Evolutionary conservation across 345 rosid genomes (phyloP), one percentile per base, ranked within the genome.

Genomic region (Ceriops decandra): DNA sequence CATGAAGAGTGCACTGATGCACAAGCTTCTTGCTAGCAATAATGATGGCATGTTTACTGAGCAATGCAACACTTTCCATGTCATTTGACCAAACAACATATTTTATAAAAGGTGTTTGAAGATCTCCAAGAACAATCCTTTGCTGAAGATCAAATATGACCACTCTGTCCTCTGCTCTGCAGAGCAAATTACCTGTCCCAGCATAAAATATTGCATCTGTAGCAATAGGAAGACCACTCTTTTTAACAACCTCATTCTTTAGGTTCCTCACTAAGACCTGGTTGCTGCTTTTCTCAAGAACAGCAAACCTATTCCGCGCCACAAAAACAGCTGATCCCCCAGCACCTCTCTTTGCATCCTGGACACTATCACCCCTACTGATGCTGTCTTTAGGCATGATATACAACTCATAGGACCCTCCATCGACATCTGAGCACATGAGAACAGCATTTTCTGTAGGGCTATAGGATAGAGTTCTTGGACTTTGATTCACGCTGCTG

Each of bases 61-160:
- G 97, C 79, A 93, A 79, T 52, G 98, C 98, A 79, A 89, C 88
- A 78, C 70, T 88, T 79, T 88, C 97, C 98, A 86, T 89, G 80
- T 89, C 98, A 70, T 76, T 87, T 27, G 98, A 93, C 98, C 98
- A 93, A 52, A 89, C 87, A 68, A 91, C 87, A 30, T 86, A 93
- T 74, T 85, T 88, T 64, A 89, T 83, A 77, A 81, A 85, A 56
- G 97, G 95, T 2, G 95, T 87, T 67, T 84, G 96, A 35, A 91
- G 84, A 42, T 89, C 97, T 64, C 95, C 97, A 58, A 93, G 82
- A 76, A 91, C 89, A 72, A 91, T 77, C 74, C 88, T 83, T 77
- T 89, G 96, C 82, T 89, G 97, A 66, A 93, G 91, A 82, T 93
- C 98, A 82, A 84, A 93, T 53, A 91, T 80, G 54, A 84, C 80